Conservation (phyloP, 345 rosid species). For the Populus pruinosa region DNA sequence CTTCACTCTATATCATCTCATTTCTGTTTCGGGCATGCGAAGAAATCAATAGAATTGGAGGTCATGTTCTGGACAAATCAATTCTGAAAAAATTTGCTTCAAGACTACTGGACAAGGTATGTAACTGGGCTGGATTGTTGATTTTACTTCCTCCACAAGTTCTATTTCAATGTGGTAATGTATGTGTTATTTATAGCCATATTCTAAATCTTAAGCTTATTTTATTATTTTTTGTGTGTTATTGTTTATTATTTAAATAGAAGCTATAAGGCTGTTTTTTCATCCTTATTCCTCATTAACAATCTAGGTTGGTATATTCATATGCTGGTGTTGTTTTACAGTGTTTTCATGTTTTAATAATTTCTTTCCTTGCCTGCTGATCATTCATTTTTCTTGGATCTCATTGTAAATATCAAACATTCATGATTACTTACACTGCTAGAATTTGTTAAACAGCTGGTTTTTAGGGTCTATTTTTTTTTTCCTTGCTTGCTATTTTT, state of each 20-base stretch:
- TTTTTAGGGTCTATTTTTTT: background rate
- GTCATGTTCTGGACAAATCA: conserved; percentile 87
- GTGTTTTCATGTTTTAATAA: background rate
- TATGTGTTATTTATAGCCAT: background rate
- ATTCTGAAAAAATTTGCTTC: conserved; percentile 76
- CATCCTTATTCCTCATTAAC: background rate
- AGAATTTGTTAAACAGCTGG: background rate
- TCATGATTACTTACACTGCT: background rate
- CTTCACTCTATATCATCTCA: conserved; percentile 86
- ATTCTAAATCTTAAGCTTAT: background rate
- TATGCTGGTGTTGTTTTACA: background rate
- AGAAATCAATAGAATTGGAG: conserved; percentile 96
- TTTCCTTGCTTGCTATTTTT: background rate
- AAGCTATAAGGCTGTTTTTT: background rate
- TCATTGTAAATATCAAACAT: background rate
- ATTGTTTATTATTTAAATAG: background rate
- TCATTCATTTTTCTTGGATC: background rate
- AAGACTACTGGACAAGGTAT: conserved; percentile 75
- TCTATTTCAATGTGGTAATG: background rate
- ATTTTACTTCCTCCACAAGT: background rate
- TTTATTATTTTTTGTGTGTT: background rate
- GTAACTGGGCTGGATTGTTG: conserved; percentile 4
- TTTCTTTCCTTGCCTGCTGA: background rate
- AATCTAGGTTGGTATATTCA: background rate
- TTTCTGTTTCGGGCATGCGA: conserved; percentile 93